phyloP scores from a whole-genome alignment of 2,329 filamentous ascomycete species.

The Alternaria postmessia region DNA sequence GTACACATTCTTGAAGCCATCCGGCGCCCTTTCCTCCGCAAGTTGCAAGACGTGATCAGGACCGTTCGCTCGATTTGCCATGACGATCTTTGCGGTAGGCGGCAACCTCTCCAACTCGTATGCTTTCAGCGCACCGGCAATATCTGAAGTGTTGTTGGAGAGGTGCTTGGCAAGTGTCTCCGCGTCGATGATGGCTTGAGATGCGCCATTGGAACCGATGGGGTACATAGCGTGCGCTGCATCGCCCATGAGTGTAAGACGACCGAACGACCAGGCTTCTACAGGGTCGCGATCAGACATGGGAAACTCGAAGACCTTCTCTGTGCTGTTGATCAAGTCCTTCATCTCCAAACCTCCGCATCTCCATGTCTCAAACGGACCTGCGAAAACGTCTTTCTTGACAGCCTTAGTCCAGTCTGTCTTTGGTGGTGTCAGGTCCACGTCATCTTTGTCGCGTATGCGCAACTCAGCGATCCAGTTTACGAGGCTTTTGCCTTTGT shows the following conservation, averaged over 20 bases:
- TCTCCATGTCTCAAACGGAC: slow-evolving; percentile 53
- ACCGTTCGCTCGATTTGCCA: slow-evolving; percentile 58
- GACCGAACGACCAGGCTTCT: slow-evolving; percentile 49
- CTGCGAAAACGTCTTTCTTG: slow-evolving; percentile 52
- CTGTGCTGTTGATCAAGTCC: slow-evolving; percentile 54
- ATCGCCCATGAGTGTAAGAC: slow-evolving; percentile 52
- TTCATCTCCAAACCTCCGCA: slow-evolving; percentile 55
- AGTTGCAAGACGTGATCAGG: slow-evolving; percentile 58
- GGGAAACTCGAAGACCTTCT: slow-evolving; percentile 57
- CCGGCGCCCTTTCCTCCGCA: slow-evolving; percentile 55
- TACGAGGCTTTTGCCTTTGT: slow-evolving; percentile 51
- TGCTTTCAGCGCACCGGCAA: slow-evolving; percentile 45
- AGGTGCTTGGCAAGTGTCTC: slow-evolving; percentile 51
- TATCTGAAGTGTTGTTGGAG: slow-evolving; percentile 29
- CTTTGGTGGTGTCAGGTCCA: slow-evolving; percentile 55
- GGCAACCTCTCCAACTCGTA: slow-evolving; percentile 55
- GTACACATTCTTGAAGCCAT: slow-evolving; percentile 51
- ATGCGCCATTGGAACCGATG: slow-evolving; percentile 56
- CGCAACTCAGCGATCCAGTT: slow-evolving; percentile 60
- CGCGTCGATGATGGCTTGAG: slow-evolving; percentile 57
- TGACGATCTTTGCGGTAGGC: slow-evolving; percentile 56
- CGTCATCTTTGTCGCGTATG: slow-evolving; percentile 53
- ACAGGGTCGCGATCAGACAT: slow-evolving; percentile 58
- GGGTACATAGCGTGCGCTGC: slow-evolving; percentile 56
- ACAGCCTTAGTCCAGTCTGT: slow-evolving; percentile 57